Base-by-base conservation (phyloP, 2,329 filamentous ascomycete genomes). In the Drechslerella dactyloides region DNA sequence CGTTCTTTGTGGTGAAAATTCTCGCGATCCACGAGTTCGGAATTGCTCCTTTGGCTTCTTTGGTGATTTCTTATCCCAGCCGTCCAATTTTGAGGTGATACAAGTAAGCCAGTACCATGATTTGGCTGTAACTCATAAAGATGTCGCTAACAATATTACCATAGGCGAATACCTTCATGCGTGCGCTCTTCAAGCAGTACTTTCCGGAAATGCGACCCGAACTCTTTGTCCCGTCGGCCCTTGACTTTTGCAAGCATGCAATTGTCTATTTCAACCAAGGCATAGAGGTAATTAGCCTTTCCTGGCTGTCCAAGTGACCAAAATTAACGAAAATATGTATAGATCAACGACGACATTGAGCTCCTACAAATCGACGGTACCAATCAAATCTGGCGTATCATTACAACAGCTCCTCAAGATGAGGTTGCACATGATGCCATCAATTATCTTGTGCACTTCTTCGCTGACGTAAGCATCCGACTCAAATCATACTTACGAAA, bases 331-430 rank as follows among this genome's bases (percentile, higher is more conserved):
- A 21, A 27, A 33, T 62, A 35, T 35, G 30, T 7, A 35, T 24
- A 65, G 62, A 30, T 50, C 4, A 61, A 61, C 27, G 57, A 74
- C 5, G 30, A 69, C 13, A 51, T 73, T 6, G 80, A 82, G n/a
- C 80, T 82, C 10, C 77, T 85, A 27, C 81, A 84, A 74, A 84
- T 82, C 72, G 84, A 79, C 74, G 85, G 81, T 24, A 82, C 85
- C 48, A 89, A 94, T 75, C 85, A 92, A 65, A 81, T 96, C n/a
- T 96, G 93, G 93, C 86, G 87, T 23, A 86, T 96, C 75, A 86
- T 93, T 35, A 81, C 96, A 59, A 87, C 85, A 15, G 87, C 90
- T 1, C 86, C 87, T 3, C 82, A 85, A 40, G 81, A 84, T 40
- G 85, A 83, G 0, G 87, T 96, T 53, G 90, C 90, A 74, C 83